Evolutionary conservation across 495 filamentous ascomycete species (phyloP), one percentile per base, ranked within the genome.

Genomic region (Thermochaetoides thermophila): DNA sequence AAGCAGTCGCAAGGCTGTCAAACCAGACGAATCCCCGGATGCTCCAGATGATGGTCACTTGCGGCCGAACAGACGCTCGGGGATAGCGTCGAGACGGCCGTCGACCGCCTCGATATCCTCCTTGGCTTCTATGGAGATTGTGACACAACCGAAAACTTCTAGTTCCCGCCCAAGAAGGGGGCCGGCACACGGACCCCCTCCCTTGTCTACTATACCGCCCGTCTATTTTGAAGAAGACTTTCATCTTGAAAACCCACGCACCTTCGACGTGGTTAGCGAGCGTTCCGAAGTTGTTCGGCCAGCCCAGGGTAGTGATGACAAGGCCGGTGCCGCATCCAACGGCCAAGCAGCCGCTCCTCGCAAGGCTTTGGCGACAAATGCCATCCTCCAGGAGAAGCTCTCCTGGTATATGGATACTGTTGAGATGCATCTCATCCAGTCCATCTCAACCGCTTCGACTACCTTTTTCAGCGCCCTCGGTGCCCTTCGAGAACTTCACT

Each of bases 371-470:
- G 86, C 91, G 21, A 94, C 85, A 0, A 99, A 99, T 59, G 89
- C 89, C 1, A 96, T 99, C 28, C 58, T 99, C n/a, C 89, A 99
- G 50, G 89, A 99, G 49, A 99, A 99, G 50, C 66, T 99, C 3
- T 95, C 87, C 1, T 99, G 89, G 89, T 99, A 99, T 46, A 95
- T 99, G 89, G 89, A 99, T 51, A 99, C 91, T 0, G 81, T 99
- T 13, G 89, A 99, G 48, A 82, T 96, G 31, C 89, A 99, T 50
- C 67, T 99, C 7, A 96, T 99, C 37, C 85, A 81, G 2, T 92
- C 85, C 0, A 96, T 99, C 14, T 93, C 87, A 2, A 85, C 78
- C 0, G 89, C 91, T 1, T 94, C 86, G 1, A 82, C 81, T 6
- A 93, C 86, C 0, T 99, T 99, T 61, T 99, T 99, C 49, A 87